phyloP scores from a whole-genome alignment of 2,329 filamentous ascomycete genomes.

The Botryotinia convoluta region DNA sequence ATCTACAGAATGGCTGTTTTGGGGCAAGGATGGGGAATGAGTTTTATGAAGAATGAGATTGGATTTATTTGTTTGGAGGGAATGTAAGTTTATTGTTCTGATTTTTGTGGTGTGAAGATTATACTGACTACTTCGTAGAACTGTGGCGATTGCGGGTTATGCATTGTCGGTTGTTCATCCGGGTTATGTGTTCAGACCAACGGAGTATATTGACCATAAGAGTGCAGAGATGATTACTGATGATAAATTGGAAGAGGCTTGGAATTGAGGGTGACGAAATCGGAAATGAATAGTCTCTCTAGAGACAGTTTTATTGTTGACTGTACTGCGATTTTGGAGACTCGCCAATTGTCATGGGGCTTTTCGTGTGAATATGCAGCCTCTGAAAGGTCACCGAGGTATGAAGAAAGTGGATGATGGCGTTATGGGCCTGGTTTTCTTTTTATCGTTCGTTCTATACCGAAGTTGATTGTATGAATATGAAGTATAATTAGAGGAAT shows the following conservation, averaged over 20 bases:
- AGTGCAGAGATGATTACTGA: neutral
- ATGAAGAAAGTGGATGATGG: neutral
- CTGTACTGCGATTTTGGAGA: neutral
- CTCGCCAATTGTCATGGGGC: neutral
- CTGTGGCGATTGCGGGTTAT: conserved; percentile 5
- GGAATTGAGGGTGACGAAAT: neutral
- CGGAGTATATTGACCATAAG: neutral
- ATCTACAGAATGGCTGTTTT: neutral
- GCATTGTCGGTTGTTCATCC: conserved; percentile 5
- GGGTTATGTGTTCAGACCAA: conserved; percentile 10
- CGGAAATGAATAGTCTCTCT: neutral
- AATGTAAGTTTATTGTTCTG: neutral
- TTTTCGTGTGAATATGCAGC: neutral
- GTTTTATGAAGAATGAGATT: conserved; percentile 10
- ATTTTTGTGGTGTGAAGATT: neutral
- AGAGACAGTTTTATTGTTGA: neutral
- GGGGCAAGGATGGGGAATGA: conserved; percentile 1
- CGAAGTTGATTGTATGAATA: neutral
- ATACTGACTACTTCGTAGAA: neutral
- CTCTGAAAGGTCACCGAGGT: neutral
- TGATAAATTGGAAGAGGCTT: conserved; percentile 12
- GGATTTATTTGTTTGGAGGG: conserved; percentile 11
- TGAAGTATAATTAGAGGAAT: neutral
- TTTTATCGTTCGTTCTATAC: neutral
- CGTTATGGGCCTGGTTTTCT: neutral